Conservation (phyloP, 192 early-diverging fungal species). For the Geranomyces variabilis region DNA sequence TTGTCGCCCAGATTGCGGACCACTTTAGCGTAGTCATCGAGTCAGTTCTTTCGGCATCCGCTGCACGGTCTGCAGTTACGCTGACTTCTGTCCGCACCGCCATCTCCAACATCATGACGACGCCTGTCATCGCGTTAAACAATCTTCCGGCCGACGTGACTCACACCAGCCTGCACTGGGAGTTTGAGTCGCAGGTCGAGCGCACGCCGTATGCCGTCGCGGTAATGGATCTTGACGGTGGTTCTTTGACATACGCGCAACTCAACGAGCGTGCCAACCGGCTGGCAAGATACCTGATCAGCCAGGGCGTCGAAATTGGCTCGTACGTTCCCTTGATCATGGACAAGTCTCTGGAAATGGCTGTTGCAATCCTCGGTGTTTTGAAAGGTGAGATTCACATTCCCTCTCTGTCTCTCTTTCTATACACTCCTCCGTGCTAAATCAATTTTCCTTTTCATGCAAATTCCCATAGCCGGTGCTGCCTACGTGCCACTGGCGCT, state of each 20-base stretch:
- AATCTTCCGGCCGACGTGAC: neutral
- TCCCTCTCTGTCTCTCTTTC: too few species aligned
- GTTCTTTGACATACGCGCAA: constrained; percentile 11
- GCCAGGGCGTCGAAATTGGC: neutral
- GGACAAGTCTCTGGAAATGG: neutral
- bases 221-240: neutral
- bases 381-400: too few species aligned
- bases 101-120: neutral
- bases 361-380: neutral
- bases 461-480: too few species aligned
- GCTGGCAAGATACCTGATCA: neutral
- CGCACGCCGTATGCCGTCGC: neutral
- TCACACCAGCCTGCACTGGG: neutral
- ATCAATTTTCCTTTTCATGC: too few species aligned
- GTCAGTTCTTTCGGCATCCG: neutral
- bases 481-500: neutral
- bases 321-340: neutral
- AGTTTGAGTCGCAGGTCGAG: neutral
- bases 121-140: neutral
- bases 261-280: neutral
- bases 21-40: neutral
- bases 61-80: neutral
- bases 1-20: neutral
- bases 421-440: too few species aligned
- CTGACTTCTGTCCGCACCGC: neutral